Conservation (phyloP, 768 basidiomycete genomes). For the Mycena metata region DNA sequence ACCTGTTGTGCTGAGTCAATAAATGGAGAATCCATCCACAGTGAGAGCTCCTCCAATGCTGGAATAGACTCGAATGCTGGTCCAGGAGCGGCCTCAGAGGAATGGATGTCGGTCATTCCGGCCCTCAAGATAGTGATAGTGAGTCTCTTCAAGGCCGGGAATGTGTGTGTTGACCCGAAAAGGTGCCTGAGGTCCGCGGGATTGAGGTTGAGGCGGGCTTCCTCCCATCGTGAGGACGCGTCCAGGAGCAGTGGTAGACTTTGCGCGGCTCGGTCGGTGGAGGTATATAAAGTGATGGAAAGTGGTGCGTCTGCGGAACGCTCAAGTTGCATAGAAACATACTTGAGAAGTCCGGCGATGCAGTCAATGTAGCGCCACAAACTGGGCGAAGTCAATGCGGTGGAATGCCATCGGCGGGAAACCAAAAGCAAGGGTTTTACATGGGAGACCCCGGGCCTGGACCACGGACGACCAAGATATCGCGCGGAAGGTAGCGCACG, state of each 20-base stretch:
- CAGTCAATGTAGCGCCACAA: not conserved
- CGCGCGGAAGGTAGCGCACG: too few relatives aligned
- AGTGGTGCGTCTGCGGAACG: not conserved
- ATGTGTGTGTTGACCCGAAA: not conserved
- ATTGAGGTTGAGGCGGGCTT: not conserved
- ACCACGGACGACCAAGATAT: too few relatives aligned
- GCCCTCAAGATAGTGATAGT: not conserved
- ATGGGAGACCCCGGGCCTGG: too few relatives aligned
- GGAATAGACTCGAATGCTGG: slow-evolving; percentile 6
- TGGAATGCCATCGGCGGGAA: not conserved
- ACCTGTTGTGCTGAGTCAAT: not conserved
- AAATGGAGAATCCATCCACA: too few relatives aligned
- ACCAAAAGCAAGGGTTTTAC: not conserved
- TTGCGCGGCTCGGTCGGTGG: not conserved
- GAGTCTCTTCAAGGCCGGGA: not conserved
- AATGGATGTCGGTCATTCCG: not conserved
- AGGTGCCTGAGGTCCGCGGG: not conserved
- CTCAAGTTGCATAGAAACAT: not conserved
- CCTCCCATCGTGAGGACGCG: slow-evolving; percentile 1
- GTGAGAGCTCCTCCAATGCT: not conserved
- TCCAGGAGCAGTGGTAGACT: not conserved
- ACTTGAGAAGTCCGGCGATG: too few relatives aligned
- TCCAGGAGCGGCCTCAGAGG: not conserved
- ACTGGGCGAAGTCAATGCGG: not conserved
- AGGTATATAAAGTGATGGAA: not conserved